Evolutionary conservation across 176 grass and related monocot genomes (phyloP).

Genomic region (Tuctoria greenei): DNA sequence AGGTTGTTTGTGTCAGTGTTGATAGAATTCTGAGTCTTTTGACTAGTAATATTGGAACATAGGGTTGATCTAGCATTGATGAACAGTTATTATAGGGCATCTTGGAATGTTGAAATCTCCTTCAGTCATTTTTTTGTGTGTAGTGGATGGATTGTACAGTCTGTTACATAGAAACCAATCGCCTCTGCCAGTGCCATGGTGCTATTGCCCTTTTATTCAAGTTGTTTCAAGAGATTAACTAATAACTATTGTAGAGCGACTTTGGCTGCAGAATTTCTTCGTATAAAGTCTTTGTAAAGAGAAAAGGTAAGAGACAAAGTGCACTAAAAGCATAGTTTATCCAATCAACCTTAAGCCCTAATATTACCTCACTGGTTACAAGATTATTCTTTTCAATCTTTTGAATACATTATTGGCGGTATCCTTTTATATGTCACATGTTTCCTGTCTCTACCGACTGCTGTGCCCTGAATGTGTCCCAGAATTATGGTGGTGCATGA

Average conservation of each 20-base stretch:
- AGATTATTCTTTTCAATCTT: not conserved
- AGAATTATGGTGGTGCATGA: not conserved
- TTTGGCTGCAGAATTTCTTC: constrained; percentile 14
- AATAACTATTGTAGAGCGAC: not conserved
- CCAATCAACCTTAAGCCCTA: constrained; percentile 18
- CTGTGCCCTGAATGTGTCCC: not conserved
- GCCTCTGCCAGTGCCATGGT: not conserved
- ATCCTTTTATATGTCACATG: not conserved
- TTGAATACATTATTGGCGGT: not conserved
- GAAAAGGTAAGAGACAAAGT: not conserved
- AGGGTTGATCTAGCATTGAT: not conserved
- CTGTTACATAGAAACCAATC: constrained; percentile 11
- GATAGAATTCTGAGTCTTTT: not conserved
- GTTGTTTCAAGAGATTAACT: constrained; percentile 4
- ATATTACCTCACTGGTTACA: not conserved
- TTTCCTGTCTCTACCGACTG: not conserved
- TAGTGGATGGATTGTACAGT: constrained; percentile 27
- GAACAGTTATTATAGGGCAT: constrained; percentile 1
- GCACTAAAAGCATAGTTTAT: not conserved
- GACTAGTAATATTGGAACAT: not conserved
- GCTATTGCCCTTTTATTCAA: not conserved
- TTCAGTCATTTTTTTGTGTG: not conserved
- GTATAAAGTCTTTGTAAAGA: constrained; percentile 6
- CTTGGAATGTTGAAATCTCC: not conserved
- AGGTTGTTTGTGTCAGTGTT: not conserved